phyloP scores from a whole-genome alignment of 805 yeast genomes.

The Myxozyma melibiosi region DNA sequence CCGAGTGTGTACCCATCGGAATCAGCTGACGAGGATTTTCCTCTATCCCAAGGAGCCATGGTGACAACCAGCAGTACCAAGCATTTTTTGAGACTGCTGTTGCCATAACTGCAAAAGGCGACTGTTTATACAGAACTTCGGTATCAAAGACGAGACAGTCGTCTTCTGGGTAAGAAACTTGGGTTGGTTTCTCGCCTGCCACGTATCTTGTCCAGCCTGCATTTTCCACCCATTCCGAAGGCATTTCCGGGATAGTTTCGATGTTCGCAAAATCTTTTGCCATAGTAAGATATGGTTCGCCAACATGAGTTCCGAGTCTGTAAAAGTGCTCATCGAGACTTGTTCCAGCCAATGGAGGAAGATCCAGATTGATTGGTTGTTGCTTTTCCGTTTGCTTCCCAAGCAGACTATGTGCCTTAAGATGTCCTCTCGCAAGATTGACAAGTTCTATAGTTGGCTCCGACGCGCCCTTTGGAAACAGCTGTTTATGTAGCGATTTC shows the following conservation, averaged over 20 bases:
- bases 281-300: conserved; percentile 61
- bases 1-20: conserved; percentile 61
- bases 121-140: conserved; percentile 76
- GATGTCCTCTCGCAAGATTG: conserved; percentile 60
- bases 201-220: conserved; percentile 85
- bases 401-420: conserved; percentile 63
- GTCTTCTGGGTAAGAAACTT: conserved; percentile 71
- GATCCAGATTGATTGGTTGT: conserved; percentile 58
- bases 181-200: conserved; percentile 53
- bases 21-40: conserved; percentile 61
- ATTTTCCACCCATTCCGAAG: conserved; percentile 54
- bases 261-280: conserved; percentile 49
- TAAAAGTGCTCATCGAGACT: conserved; percentile 83
- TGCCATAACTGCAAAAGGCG: conserved; percentile 78
- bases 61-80: conserved; percentile 96
- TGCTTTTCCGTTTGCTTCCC: conserved; percentile 70
- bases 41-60: conserved; percentile 64
- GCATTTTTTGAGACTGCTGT: conserved; percentile 74
- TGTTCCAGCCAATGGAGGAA: conserved; percentile 76
- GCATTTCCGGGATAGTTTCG: conserved; percentile 39
- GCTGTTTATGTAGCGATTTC: conserved; percentile 55
- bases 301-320: conserved; percentile 57
- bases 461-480: conserved; percentile 54
- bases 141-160: conserved; percentile 81
- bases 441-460: conserved; percentile 44